Base-by-base conservation (phyloP, 345 rosid species). In the Anastatica hierochuntica region DNA sequence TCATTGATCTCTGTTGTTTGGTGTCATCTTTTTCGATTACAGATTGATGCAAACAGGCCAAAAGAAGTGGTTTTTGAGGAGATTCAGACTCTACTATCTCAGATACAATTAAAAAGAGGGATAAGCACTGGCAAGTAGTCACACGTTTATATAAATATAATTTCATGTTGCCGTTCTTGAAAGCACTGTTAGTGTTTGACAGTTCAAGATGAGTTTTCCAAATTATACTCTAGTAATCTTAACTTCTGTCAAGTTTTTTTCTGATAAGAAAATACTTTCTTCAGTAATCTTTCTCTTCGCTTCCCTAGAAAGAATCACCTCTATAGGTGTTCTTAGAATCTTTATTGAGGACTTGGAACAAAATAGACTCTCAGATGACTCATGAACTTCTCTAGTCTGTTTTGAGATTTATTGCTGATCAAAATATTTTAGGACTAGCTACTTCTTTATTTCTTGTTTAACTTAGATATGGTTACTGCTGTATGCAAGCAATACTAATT, bases 41-140 rank as follows among this genome's bases (percentile, higher is more conserved):
- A 90, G 96, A 72, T 84, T 50, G 81, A 86, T 75, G 96, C 95
- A 56, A 90, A 74, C 68, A 80, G 71, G 24, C 47, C 80, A 15
- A 86, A 80, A 72, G 94, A 86, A 41, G 69, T 60, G n/a, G 72
- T 84, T 62, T 90, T 80, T 43, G 37, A 59, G 23, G 95, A 86
- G 72, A 69, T 79, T 14, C 71, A 77, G 46, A 64, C 82, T 34
- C 73, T 86, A 62, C 62, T 90, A 49, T 76, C 82, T 39, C 76
- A 78, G 60, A 70, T 76, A 66, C 71, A 43, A 51, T 60, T 64
- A 7, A 70, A 79, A 44, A 71, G 73, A 66, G 52, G 46, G 45
- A 55, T 83, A 64, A 14, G 21, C 31, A 59, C 60, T 53, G 66
- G 72, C 61, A 59, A 67, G 71, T 59, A 53, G 40, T 58, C 48